Percentiles rank a stretch among this genome's conserved stretches.
phyloP scores from a whole-genome alignment of 108 stramenopile genomes.

The Epipyxis sp. region DNA sequence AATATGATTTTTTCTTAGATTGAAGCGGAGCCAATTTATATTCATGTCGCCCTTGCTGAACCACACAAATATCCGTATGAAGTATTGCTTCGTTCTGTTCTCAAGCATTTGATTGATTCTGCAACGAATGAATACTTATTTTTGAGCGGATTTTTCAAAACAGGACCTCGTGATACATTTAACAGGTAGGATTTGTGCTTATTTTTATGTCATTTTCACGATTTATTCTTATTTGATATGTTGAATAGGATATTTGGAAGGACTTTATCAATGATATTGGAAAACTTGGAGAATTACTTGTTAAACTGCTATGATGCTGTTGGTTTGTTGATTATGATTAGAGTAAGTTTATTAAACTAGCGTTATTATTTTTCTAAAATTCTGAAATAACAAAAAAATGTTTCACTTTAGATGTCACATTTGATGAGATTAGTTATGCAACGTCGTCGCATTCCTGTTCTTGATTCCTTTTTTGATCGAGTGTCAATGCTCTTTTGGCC shows the following conservation, averaged over 20 bases:
- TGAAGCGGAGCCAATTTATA: constrained; percentile 70
- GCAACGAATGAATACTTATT: constrained; percentile 96
- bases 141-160: constrained; percentile 83
- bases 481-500: constrained; percentile 90
- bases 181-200: background rate
- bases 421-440: constrained; percentile 79
- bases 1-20: no score
- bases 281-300: constrained; percentile 92
- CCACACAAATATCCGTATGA: constrained; percentile 81
- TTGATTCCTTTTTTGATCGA: constrained; percentile 88
- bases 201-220: background rate
- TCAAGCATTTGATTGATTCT: constrained; percentile 91
- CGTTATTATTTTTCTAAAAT: no score
- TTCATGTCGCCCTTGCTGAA: constrained; percentile 82
- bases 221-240: constrained; percentile 76
- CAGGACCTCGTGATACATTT: constrained; percentile 40
- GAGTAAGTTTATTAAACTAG: no score
- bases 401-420: no score
- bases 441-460: constrained; percentile 70
- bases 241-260: constrained; percentile 73
- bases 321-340: constrained; percentile 92
- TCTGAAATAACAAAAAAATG: no score
- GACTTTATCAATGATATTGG: constrained; percentile 78
- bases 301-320: constrained; percentile 88
- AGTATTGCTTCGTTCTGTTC: constrained; percentile 78